Evolutionary conservation across 352 stramenopile species (phyloP), one percentile per base, ranked within the genome.

Genomic region (Phytophthora hybrid): DNA sequence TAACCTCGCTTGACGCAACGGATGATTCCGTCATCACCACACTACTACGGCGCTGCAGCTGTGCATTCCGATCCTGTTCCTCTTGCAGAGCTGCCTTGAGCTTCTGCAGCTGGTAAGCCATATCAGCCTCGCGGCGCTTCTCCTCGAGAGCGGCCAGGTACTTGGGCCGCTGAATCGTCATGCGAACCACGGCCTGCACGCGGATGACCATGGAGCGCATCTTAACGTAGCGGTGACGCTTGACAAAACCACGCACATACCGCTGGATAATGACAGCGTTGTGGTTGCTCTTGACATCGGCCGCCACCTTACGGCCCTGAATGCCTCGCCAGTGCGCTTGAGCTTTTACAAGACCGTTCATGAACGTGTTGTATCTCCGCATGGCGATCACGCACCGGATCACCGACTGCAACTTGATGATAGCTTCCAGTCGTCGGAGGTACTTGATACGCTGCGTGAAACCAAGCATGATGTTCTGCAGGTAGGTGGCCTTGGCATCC

Each of bases 331-430:
- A 93, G 21, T 72, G 89, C 13, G 89, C 89, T 66, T 96, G 89
- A 4, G 77, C 66, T 58, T 79, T 73, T 18, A 87, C 81, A 39
- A 95, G 69, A 18, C 88, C 89, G 14, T 84, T 86, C 26, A 88
- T 60, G 69, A 96, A 93, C n/a, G 84, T 91, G 76, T 91, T 91
- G 87, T 94, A 96, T 64, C 88, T 83, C 41, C 85, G 84, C 89
- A 96, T 96, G 8, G 87, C 83, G 41, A 90, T 91, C 3, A 96
- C 88, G 51, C 89, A 96, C 34, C 88, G 85, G 69, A 93, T 83
- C 16, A 95, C 87, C 44, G 89, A 94, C 78, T 95, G 89, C 60
- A 96, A 55, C 78, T 94, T 96, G 67, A 96, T 80, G 59, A 96
- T 94, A 4, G 89, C 89, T 57, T 82, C 73, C 46, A 94, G 74